Conservation (phyloP, 345 rosid species). For the Aurinia saxatilis region DNA sequence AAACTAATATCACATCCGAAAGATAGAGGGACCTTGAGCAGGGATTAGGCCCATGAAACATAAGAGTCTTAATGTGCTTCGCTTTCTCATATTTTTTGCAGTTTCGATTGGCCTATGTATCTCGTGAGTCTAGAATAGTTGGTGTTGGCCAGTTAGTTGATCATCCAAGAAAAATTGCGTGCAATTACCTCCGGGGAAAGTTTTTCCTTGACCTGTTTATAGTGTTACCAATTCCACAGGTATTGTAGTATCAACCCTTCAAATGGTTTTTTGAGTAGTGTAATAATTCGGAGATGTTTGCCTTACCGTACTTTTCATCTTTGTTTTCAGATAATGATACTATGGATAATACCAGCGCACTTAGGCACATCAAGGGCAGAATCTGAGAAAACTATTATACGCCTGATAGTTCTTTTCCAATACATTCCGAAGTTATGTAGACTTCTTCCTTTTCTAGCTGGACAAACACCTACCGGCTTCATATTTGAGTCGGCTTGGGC, state of each 20-base stretch:
- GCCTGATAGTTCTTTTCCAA: constrained; percentile 53
- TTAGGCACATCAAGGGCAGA: constrained; percentile 49
- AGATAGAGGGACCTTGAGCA: too few species aligned
- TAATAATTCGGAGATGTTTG: neutral
- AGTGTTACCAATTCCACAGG: constrained; percentile 82
- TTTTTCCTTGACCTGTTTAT: constrained; percentile 54
- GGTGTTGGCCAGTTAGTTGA: constrained; percentile 91
- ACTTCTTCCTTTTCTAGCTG: constrained; percentile 63
- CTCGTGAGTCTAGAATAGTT: constrained; percentile 72
- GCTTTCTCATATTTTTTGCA: too few species aligned
- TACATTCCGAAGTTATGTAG: constrained; percentile 68
- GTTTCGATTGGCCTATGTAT: constrained; percentile 84
- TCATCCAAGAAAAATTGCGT: constrained; percentile 65
- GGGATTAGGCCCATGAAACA: too few species aligned
- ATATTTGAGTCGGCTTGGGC: constrained; percentile 89
- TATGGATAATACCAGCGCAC: constrained; percentile 34
- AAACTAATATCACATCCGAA: too few species aligned
- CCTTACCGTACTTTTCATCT: neutral
- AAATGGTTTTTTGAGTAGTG: neutral
- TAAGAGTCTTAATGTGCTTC: too few species aligned
- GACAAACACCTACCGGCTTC: constrained; percentile 66
- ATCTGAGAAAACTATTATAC: constrained; percentile 55
- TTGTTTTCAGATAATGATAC: constrained; percentile 45
- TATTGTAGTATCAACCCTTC: constrained; percentile 26
- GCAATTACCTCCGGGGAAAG: constrained; percentile 47